These are phyloP conservation scores for Conticribra guillardii DNA, from an alignment of 108 stramenopile genomes.

Conservation along the genomic window DNA sequence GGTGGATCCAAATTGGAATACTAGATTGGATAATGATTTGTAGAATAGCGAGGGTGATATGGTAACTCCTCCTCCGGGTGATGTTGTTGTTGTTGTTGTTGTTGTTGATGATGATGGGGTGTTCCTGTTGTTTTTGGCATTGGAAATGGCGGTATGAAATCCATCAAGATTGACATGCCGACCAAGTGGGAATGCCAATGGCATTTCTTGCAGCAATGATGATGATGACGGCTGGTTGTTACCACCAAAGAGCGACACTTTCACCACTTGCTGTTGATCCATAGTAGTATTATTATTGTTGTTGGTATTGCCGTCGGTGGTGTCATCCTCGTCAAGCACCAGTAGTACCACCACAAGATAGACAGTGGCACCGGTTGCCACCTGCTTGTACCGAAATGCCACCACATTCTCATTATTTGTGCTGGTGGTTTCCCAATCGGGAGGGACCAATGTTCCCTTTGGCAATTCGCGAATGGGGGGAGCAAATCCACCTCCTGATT, in stretches of 20 bases:
- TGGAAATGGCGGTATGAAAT: slow-evolving; percentile 46
- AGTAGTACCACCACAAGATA: slow-evolving; percentile 35
- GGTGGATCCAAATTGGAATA: slow-evolving; percentile 53
- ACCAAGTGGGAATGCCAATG: slow-evolving; percentile 53
- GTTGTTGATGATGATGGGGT: no score
- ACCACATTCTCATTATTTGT: slow-evolving; percentile 22
- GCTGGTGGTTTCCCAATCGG: slow-evolving; percentile 74
- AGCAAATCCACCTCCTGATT: slow-evolving; percentile 62
- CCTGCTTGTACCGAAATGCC: slow-evolving; percentile 45
- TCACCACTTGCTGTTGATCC: no score
- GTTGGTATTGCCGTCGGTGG: no score
- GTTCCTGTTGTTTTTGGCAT: slow-evolving; percentile 6
- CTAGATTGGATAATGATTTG: slow-evolving; percentile 55
- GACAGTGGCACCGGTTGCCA: slow-evolving; percentile 20
- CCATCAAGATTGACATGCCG: slow-evolving; percentile 76
- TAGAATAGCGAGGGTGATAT: slow-evolving; percentile 74
- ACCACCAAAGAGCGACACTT: no score
- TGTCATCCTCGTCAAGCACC: no score
- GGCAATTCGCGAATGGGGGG: slow-evolving; percentile 80
- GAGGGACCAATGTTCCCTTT: slow-evolving; percentile 60
- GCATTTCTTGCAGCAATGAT: slow-evolving; percentile 10
- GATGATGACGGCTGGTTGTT: slow-evolving; percentile 21
- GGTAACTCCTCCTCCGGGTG: no score
- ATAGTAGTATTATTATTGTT: no score
- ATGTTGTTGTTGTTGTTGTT: no score